Percentiles rank a stretch among this genome's conserved stretches.
Evolutionary conservation across 495 filamentous ascomycete species (phyloP).

Genomic region (Neurospora sp.): DNA sequence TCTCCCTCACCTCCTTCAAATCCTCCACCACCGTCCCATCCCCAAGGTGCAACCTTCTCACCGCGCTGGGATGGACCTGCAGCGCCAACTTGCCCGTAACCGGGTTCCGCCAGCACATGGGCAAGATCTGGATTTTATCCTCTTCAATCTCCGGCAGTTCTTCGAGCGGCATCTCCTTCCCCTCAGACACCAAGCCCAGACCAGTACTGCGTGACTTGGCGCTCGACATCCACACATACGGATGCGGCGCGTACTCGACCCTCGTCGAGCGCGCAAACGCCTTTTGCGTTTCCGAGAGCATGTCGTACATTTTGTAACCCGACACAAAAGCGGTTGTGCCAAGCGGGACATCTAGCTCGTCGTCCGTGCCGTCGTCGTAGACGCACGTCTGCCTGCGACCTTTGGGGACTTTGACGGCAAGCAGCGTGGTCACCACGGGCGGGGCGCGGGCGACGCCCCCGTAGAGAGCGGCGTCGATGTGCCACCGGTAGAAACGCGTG

Average conservation of each 20-base stretch:
- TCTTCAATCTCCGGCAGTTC: conserved; percentile 53
- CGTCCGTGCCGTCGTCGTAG: conserved; percentile 62
- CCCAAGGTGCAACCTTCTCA: conserved; percentile 50
- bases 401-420: conserved; percentile 56
- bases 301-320: conserved; percentile 54
- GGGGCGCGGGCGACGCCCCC: conserved; percentile 44
- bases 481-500: conserved; percentile 70
- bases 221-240: conserved; percentile 66
- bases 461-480: conserved; percentile 69
- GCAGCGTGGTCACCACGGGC: conserved; percentile 55
- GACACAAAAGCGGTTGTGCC: conserved; percentile 69
- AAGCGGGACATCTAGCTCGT: conserved; percentile 56
- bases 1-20: conserved; percentile 52
- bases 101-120: conserved; percentile 66
- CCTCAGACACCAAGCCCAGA: conserved; percentile 54
- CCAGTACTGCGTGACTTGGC: conserved; percentile 55
- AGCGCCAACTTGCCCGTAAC: conserved; percentile 55
- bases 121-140: conserved; percentile 56
- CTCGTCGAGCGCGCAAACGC: conserved; percentile 51
- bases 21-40: conserved; percentile 58
- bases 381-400: conserved; percentile 54
- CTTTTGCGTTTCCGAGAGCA: conserved; percentile 52
- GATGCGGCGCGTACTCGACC: conserved; percentile 67
- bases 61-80: conserved; percentile 59
- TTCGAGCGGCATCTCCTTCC: conserved; percentile 42